Percentiles rank a stretch among this genome's conserved stretches.
phyloP scores from a whole-genome alignment of 371 early-diverging fungal species.

The Dinochytrium kinnereticum region DNA sequence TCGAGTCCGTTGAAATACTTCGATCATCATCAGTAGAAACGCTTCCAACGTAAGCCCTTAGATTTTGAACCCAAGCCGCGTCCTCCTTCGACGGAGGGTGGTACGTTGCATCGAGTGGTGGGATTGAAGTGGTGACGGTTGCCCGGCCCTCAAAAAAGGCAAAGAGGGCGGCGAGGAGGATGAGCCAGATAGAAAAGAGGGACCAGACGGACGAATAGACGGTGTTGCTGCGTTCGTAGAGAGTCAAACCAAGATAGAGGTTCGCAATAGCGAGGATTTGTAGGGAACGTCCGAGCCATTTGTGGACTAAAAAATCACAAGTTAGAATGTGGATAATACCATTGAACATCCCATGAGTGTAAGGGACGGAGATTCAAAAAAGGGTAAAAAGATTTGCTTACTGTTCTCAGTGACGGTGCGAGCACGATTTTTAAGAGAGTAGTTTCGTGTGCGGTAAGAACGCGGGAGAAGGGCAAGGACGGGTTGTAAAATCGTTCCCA shows the following conservation, averaged over 20 bases:
- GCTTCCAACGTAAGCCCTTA: not conserved
- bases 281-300: constrained; percentile 20
- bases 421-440: not conserved
- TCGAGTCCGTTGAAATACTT: not conserved
- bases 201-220: constrained; percentile 20
- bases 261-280: constrained; percentile 13
- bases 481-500: not conserved
- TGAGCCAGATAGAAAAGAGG: constrained; percentile 3
- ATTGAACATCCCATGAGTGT: not conserved
- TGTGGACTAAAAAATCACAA: constrained; percentile 16
- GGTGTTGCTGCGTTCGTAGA: not conserved
- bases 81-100: not conserved
- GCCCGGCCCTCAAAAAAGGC: constrained; percentile 25
- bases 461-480: not conserved
- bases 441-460: not conserved
- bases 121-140: not conserved
- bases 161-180: constrained; percentile 12
- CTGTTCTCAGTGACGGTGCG: not conserved
- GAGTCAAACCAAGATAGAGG: constrained; percentile 21
- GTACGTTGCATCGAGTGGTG: not conserved
- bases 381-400: not conserved
- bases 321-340: not conserved
- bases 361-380: not conserved
- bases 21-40: not conserved
- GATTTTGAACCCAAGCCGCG: not conserved